These are phyloP conservation scores for Sarocladium strictum DNA, from an alignment of 2,329 filamentous ascomycete genomes.

Conservation along the genomic window DNA sequence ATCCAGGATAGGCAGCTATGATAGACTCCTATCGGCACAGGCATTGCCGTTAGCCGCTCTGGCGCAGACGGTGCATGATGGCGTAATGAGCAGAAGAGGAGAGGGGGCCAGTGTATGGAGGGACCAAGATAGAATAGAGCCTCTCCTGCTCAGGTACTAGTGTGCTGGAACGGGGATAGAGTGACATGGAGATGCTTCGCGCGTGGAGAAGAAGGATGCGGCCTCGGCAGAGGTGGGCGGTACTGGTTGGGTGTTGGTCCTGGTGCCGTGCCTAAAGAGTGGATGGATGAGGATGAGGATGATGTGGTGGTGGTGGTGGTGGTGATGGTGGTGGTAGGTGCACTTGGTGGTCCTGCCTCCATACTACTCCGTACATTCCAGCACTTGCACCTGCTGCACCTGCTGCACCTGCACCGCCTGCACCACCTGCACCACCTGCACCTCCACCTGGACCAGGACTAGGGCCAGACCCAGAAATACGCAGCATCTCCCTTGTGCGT, in stretches of 20 bases:
- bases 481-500: neutral
- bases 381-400: too few species aligned
- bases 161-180: neutral
- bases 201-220: too few species aligned
- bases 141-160: neutral
- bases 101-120: neutral
- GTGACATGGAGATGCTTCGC: neutral
- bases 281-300: neutral
- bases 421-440: neutral
- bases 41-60: slow-evolving; percentile 5
- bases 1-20: slow-evolving; percentile 2
- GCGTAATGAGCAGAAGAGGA: neutral
- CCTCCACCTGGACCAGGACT: neutral
- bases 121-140: neutral
- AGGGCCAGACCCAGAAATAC: neutral
- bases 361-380: too few species aligned
- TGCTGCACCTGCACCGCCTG: neutral
- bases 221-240: too few species aligned
- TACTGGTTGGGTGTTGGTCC: too few species aligned
- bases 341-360: too few species aligned
- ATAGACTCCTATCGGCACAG: neutral
- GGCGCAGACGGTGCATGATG: neutral
- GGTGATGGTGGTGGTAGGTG: neutral
- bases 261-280: too few species aligned
- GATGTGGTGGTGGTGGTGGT: neutral